Evolutionary conservation across 768 basidiomycete genomes (phyloP), one percentile per base, ranked within the genome.

Genomic region (Psilocybe cyanescens): DNA sequence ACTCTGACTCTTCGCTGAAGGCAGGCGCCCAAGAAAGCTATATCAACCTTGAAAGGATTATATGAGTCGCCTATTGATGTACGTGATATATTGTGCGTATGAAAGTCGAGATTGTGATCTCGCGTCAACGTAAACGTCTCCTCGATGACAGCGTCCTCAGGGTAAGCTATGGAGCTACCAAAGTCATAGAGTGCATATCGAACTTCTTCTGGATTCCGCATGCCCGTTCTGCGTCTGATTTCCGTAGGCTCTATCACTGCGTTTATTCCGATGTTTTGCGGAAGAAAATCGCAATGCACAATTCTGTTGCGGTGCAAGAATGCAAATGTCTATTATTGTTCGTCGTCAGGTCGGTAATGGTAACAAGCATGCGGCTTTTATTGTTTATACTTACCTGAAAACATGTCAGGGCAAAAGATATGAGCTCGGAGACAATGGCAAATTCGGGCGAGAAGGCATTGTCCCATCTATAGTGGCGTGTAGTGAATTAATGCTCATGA

Each of bases 241-340:
- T 39, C 29, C 8, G 8, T 8, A 37, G 16, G 50, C 6, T n/a
- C 51, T 7, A 63, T 19, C 7, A 64, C 41, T 44, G 41, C 48
- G n/a, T 67, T 67, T 12, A 62, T 57, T 3, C 66, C 63, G 7
- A 44, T 59, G 49, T 64, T 67, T 45, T 59, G 57, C n/a, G 52
- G 47, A 16, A 64, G 51, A 29, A 62, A 59, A 33, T 67, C 66
- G 4, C 41, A 11, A 39, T 67, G 66, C 3, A 55, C 57, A 52
- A 67, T 65, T 29, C 60, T 60, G 39, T 62, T 55, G 44, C 62
- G 63, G 33, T 67, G 66, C 29, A 67, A 39, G 46, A 64, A 67
- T 28, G 59, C 66, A 19, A 64, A 54, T 3, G 30, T 28, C 59
- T 60, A 33, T 8, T n/a, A 16, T 11, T 11, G n/a, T 14, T n/a